A percentile compares a stretch with the other conserved stretches of the same genome.
Evolutionary conservation across 768 basidiomycete genomes (phyloP).

Genomic region (Omphalotus guepiniiformis): DNA sequence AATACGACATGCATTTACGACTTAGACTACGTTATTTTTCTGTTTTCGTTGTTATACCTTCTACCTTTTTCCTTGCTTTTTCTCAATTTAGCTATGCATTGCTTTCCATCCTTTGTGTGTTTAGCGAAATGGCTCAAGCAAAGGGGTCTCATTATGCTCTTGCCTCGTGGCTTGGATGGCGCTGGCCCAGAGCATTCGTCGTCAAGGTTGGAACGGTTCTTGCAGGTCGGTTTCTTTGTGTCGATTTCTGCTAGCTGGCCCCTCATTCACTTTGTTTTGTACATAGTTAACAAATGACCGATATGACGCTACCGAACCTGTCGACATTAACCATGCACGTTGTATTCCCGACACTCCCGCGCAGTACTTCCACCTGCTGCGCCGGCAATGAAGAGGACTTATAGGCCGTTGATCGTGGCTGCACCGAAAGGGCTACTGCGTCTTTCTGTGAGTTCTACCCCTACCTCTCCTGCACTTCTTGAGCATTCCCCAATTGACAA

Average conservation of each 20-base stretch:
- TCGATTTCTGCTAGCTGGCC: background rate
- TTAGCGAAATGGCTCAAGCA: slow-evolving; percentile 91
- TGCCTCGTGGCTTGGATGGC: slow-evolving; percentile 91
- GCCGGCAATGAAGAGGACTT: slow-evolving; percentile 83
- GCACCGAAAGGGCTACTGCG: slow-evolving; percentile 82
- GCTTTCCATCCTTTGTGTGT: background rate
- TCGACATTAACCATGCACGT: slow-evolving; percentile 81
- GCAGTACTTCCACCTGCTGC: slow-evolving; percentile 87
- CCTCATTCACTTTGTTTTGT: slow-evolving; percentile 5
- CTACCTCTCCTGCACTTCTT: background rate
- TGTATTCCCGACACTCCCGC: slow-evolving; percentile 80
- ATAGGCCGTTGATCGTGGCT: slow-evolving; percentile 77
- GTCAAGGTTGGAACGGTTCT: slow-evolving; percentile 79
- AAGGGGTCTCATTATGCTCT: slow-evolving; percentile 78
- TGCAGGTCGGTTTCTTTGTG: slow-evolving; percentile 64
- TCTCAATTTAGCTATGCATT: too few species aligned
- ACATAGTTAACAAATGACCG: slow-evolving; percentile 75
- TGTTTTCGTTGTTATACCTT: too few species aligned
- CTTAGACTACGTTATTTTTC: too few species aligned
- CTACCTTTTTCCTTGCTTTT: too few species aligned
- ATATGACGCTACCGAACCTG: slow-evolving; percentile 31
- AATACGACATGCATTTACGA: too few species aligned
- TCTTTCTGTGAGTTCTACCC: slow-evolving; percentile 40
- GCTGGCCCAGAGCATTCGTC: slow-evolving; percentile 94
- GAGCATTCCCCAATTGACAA: too few species aligned